These are phyloP conservation scores for Annulohypoxylon nitens DNA, from an alignment of 495 filamentous ascomycete species.

Conservation along the genomic window DNA sequence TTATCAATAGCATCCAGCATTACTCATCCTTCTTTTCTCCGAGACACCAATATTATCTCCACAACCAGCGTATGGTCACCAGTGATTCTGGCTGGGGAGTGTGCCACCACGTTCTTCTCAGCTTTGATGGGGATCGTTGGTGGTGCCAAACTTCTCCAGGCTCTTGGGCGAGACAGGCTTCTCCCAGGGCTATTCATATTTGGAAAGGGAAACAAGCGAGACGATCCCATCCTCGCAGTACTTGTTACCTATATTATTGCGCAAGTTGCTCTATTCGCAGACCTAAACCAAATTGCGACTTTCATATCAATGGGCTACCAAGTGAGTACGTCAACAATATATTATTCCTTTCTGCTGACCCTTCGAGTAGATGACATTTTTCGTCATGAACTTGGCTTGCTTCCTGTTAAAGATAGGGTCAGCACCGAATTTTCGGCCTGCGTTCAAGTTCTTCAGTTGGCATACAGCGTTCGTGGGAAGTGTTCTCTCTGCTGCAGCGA, in stretches of 20 bases:
- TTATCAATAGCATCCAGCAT: conserved; percentile 84
- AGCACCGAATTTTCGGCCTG: conserved; percentile 91
- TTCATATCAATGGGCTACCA: conserved; percentile 91
- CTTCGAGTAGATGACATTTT: conserved; percentile 69
- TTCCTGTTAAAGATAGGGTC: conserved; percentile 92
- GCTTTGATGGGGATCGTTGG: conserved; percentile 89
- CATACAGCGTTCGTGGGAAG: conserved; percentile 81
- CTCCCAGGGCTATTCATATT: conserved; percentile 82
- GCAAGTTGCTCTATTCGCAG: conserved; percentile 84
- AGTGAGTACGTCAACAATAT: conserved; percentile 63
- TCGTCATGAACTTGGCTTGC: conserved; percentile 86
- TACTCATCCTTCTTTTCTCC: conserved; percentile 78
- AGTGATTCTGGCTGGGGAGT: conserved; percentile 83
- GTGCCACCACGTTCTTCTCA: conserved; percentile 86
- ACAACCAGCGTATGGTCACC: conserved; percentile 78
- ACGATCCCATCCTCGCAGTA: conserved; percentile 84
- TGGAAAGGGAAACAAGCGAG: conserved; percentile 78
- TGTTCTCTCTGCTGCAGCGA: conserved; percentile 78
- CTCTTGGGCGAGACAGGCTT: conserved; percentile 82
- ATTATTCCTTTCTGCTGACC: not conserved
- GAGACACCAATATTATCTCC: conserved; percentile 83
- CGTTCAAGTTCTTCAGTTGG: conserved; percentile 91
- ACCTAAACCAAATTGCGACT: conserved; percentile 89
- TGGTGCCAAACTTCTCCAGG: conserved; percentile 88
- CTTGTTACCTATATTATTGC: conserved; percentile 80